Evolutionary conservation across 2,329 filamentous ascomycete species (phyloP).

Genomic region (Diaporthe citrichinensis): DNA sequence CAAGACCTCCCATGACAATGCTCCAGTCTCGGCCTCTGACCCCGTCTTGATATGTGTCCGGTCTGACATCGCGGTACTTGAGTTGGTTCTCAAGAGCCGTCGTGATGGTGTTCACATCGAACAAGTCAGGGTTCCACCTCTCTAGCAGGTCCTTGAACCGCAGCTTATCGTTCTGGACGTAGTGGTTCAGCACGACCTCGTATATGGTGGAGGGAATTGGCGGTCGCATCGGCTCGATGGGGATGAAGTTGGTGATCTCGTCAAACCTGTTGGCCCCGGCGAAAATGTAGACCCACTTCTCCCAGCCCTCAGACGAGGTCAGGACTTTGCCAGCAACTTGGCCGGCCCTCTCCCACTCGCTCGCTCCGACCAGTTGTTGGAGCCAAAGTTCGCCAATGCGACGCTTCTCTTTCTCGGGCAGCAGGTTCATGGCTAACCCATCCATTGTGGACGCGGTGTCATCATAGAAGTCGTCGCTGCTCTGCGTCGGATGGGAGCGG

Average conservation of each 20-base stretch:
- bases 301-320: slow-evolving; percentile 85
- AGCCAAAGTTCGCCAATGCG: slow-evolving; percentile 95
- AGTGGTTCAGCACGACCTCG: slow-evolving; percentile 90
- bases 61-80: slow-evolving; percentile 79
- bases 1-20: slow-evolving; percentile 88
- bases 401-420: slow-evolving; percentile 87
- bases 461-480: slow-evolving; percentile 79
- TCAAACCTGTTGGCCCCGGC: slow-evolving; percentile 88
- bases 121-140: slow-evolving; percentile 86
- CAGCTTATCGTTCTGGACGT: slow-evolving; percentile 82
- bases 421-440: slow-evolving; percentile 73
- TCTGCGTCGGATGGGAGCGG: slow-evolving; percentile 48
- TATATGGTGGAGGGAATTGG: slow-evolving; percentile 87
- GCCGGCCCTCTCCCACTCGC: slow-evolving; percentile 84
- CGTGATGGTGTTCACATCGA: slow-evolving; percentile 82
- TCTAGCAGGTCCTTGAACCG: slow-evolving; percentile 85
- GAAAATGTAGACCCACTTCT: slow-evolving; percentile 96
- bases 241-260: slow-evolving; percentile 89
- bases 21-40: slow-evolving; percentile 86
- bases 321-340: slow-evolving; percentile 87
- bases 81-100: slow-evolving; percentile 87
- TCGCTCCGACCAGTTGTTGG: slow-evolving; percentile 81
- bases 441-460: slow-evolving; percentile 76
- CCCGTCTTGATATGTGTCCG: slow-evolving; percentile 82
- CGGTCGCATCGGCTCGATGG: slow-evolving; percentile 81